phyloP scores from a whole-genome alignment of 2,329 filamentous ascomycete genomes.

The Cladosporium austrohemisphaericum region DNA sequence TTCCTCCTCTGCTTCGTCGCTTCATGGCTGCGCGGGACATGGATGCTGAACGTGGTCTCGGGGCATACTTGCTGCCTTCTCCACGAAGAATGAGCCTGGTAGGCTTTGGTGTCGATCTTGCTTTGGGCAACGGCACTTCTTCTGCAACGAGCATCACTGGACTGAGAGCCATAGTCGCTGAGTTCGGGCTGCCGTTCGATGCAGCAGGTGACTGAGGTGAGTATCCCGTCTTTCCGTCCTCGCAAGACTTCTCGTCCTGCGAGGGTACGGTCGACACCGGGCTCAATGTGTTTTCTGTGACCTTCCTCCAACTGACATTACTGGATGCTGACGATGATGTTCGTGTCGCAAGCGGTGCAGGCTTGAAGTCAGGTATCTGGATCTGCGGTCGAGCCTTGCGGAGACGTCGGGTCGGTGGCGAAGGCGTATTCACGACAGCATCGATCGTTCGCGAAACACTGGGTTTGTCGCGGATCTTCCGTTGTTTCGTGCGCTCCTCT shows the following conservation, averaged over 20 bases:
- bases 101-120: slow-evolving; percentile 25
- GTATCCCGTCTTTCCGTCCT: slow-evolving; percentile 25
- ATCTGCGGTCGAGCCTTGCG: slow-evolving; percentile 31
- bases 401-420: slow-evolving; percentile 22
- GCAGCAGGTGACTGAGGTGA: slow-evolving; percentile 27
- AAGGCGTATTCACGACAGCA: slow-evolving; percentile 24
- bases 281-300: slow-evolving; percentile 26
- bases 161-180: slow-evolving; percentile 23
- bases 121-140: slow-evolving; percentile 29
- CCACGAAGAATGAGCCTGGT: slow-evolving; percentile 26
- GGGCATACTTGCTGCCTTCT: slow-evolving; percentile 29
- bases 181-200: slow-evolving; percentile 17
- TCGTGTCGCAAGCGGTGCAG: slow-evolving; percentile 24
- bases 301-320: slow-evolving; percentile 28
- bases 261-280: slow-evolving; percentile 30
- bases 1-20: slow-evolving; percentile 22
- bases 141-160: slow-evolving; percentile 36
- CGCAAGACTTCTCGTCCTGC: slow-evolving; percentile 19
- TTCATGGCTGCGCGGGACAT: slow-evolving; percentile 24
- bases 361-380: slow-evolving; percentile 26
- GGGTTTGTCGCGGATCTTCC: slow-evolving; percentile 33
- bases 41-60: slow-evolving; percentile 31
- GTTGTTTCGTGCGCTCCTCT: slow-evolving; percentile 31
- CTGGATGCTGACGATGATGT: slow-evolving; percentile 29
- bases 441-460: slow-evolving; percentile 24